Evolutionary conservation across 495 filamentous ascomycete genomes (phyloP).

Genomic region (Lasiosphaeriaceae sp.): DNA sequence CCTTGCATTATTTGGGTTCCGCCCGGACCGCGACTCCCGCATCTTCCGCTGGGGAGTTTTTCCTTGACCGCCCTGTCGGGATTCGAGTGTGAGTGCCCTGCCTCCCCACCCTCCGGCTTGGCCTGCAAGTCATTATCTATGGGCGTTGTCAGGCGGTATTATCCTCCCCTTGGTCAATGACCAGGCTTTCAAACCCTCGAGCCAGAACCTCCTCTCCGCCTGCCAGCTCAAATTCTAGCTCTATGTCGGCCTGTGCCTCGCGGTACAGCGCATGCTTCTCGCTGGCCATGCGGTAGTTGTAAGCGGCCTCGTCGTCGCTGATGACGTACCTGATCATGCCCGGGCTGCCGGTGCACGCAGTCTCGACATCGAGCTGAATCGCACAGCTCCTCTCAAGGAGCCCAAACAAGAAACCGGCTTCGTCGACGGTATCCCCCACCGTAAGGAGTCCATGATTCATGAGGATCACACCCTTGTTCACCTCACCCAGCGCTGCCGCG

Average conservation of each 20-base stretch:
- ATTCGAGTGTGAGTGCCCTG: not conserved
- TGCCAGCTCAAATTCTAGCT: slow-evolving; percentile 39
- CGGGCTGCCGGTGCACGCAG: slow-evolving; percentile 33
- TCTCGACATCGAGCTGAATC: slow-evolving; percentile 48
- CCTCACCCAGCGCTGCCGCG: slow-evolving; percentile 41
- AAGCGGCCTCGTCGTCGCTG: slow-evolving; percentile 48
- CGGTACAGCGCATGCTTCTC: slow-evolving; percentile 41
- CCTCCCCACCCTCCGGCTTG: too few relatives aligned
- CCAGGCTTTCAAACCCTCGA: not conserved
- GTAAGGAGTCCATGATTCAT: slow-evolving; percentile 55
- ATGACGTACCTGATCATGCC: slow-evolving; percentile 40
- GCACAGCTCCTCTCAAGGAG: slow-evolving; percentile 48
- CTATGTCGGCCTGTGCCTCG: slow-evolving; percentile 45
- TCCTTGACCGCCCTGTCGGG: not conserved
- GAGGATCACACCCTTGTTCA: slow-evolving; percentile 47
- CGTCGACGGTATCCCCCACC: slow-evolving; percentile 51
- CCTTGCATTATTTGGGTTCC: not conserved
- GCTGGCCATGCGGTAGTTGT: slow-evolving; percentile 51
- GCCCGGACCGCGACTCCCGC: not conserved
- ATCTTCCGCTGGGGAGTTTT: not conserved
- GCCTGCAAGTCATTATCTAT: not conserved
- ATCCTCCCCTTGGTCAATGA: not conserved
- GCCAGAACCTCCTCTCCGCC: slow-evolving; percentile 27
- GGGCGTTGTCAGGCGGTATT: not conserved
- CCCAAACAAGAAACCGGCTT: slow-evolving; percentile 51